Conservation (phyloP, 202 grass and related monocot genomes). For the Panicum hallii region DNA sequence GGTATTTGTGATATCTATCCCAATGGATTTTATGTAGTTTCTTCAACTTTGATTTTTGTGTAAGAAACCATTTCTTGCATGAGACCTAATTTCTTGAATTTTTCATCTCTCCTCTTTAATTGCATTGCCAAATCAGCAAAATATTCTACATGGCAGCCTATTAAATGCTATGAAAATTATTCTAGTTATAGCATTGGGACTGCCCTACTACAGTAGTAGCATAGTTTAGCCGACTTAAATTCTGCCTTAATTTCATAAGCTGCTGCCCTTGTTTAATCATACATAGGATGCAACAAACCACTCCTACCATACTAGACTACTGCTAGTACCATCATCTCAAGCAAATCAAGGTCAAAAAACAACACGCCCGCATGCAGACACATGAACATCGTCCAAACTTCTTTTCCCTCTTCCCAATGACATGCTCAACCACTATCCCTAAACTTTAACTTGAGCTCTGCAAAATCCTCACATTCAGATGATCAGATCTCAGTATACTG, state of each 20-base stretch:
- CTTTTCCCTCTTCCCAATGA: background rate
- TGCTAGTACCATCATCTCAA: constrained; percentile 7
- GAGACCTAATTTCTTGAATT: too few species aligned
- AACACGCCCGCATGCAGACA: constrained; percentile 5
- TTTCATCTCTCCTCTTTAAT: too few species aligned
- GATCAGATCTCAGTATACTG: background rate
- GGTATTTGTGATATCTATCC: too few species aligned
- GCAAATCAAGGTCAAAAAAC: constrained; percentile 44
- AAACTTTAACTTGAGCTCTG: background rate
- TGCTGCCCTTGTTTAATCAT: background rate
- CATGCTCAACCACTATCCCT: background rate
- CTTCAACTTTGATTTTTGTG: too few species aligned
- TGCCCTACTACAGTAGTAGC: too few species aligned
- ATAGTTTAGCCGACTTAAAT: background rate
- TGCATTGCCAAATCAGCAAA: too few species aligned
- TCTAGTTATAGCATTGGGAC: too few species aligned
- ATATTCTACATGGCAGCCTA: too few species aligned
- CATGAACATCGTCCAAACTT: constrained; percentile 22
- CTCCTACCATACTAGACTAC: background rate
- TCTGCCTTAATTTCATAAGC: constrained; percentile 39
- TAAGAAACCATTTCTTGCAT: too few species aligned
- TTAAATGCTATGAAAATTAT: too few species aligned
- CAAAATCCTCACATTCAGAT: background rate
- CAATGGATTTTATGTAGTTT: too few species aligned
- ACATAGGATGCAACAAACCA: background rate